Base-by-base conservation (phyloP, 1,139 yeast species). In the Hansenula lynferdii region DNA sequence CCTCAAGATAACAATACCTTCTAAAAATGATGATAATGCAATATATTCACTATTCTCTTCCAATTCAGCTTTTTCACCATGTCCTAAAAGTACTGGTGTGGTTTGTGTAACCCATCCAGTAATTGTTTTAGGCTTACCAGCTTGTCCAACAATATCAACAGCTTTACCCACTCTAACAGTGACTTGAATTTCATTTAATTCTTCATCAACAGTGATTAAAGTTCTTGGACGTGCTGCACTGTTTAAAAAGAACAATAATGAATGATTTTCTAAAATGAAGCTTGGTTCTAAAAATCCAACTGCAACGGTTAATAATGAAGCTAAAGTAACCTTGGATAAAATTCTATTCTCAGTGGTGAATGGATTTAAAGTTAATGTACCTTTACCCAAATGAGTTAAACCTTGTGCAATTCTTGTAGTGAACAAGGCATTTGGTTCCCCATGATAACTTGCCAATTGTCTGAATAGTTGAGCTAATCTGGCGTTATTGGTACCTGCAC, bases 71-170 rank as follows among this genome's bases (percentile, higher is more conserved):
- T 97, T 76, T 63, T 94, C 98, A 35, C 97, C 97, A 53, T 82
- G 81, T 38, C 94, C 90, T 45, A 94, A 71, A 53, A 94, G 70
- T 19, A 92, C 98, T 0, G 99, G 99, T 0, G 98, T 92, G 7
- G 95, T 85, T 59, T 94, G 98, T 2, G 99, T 94, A 19, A 92
- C 97, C 98, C 98, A 94, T 31, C 98, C 98, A 6, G 98, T 94
- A 37, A 94, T 94, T 20, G 97, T 90, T 69, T 92, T 92, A 31
- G 98, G 98, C 55, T 87, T 87, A 68, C 99, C 98, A 0, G 97
- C 98, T 63, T 90, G 97, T 27, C 98, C 98, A 45, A 94, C 97
- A 33, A 90, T 87, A 61, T 94, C 98, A 34, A 94, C 98, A 6
- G 98, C 97, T 67, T 92, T 97, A 49, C 98, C 98, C 28, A 94